Conservation (phyloP, 2,329 filamentous ascomycete species). For the Pestalotiopsis sp. region DNA sequence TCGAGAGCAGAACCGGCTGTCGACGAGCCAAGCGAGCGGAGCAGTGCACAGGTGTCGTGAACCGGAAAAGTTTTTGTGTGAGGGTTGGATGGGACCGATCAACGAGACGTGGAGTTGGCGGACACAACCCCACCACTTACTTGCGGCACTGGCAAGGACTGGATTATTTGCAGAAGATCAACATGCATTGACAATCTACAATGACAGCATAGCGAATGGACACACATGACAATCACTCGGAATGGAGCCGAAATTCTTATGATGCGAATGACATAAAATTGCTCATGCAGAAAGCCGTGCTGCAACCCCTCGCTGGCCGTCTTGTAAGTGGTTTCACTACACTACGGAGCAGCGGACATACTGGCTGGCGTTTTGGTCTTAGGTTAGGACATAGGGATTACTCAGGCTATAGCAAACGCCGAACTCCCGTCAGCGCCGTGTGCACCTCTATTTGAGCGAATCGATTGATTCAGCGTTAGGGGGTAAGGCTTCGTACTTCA, state of each 20-base stretch:
- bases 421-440: background rate
- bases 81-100: background rate
- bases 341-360: background rate
- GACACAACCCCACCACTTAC: background rate
- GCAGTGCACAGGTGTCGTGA: background rate
- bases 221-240: background rate
- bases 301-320: background rate
- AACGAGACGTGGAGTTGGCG: background rate
- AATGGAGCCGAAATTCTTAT: background rate
- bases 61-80: background rate
- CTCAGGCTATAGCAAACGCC: background rate
- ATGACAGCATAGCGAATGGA: background rate
- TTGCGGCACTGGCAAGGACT: background rate
- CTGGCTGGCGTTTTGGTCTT: background rate
- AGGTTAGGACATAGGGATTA: background rate
- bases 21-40: background rate
- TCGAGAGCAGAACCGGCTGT: background rate
- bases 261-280: background rate
- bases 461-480: background rate
- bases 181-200: background rate
- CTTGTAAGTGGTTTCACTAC: background rate
- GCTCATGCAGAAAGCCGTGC: background rate
- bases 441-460: background rate
- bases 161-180: conserved; percentile 8
- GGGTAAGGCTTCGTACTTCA: background rate